Conservation (phyloP, 2,329 filamentous ascomycete genomes). For the Aspergillus aculeatinus region DNA sequence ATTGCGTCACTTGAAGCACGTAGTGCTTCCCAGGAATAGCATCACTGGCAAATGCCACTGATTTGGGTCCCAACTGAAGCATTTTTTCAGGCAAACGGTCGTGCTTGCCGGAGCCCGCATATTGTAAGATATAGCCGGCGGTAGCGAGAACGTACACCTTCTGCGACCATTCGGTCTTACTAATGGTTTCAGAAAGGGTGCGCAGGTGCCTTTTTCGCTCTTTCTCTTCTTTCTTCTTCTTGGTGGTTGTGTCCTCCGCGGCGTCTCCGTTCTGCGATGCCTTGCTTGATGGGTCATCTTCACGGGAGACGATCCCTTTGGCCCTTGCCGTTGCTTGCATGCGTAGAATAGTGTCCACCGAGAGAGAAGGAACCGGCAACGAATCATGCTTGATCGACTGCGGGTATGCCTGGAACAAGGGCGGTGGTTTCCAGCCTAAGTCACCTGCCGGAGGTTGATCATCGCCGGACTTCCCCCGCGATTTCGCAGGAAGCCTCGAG, state of each 20-base stretch:
- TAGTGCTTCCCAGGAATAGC: slow-evolving; percentile 51
- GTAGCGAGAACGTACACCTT: slow-evolving; percentile 49
- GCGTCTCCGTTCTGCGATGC: slow-evolving; percentile 17
- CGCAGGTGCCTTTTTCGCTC: slow-evolving; percentile 36
- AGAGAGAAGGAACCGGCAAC: slow-evolving; percentile 65
- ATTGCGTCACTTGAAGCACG: slow-evolving; percentile 49
- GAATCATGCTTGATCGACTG: slow-evolving; percentile 76
- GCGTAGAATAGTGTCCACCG: slow-evolving; percentile 68
- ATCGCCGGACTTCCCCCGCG: slow-evolving; percentile 24
- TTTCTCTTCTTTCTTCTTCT: slow-evolving; percentile 37
- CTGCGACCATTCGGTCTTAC: slow-evolving; percentile 42
- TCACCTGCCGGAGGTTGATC: slow-evolving; percentile 25
- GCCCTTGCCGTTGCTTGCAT: slow-evolving; percentile 40
- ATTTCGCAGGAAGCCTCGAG: slow-evolving; percentile 21
- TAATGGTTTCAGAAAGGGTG: slow-evolving; percentile 38
- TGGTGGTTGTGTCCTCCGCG: slow-evolving; percentile 21
- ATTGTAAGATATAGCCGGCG: slow-evolving; percentile 48
- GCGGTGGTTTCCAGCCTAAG: slow-evolving; percentile 64
- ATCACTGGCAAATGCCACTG: slow-evolving; percentile 51
- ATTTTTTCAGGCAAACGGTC: slow-evolving; percentile 50
- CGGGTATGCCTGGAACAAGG: slow-evolving; percentile 82
- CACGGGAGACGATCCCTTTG: slow-evolving; percentile 16
- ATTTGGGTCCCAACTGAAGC: slow-evolving; percentile 45
- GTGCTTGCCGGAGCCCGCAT: slow-evolving; percentile 44
- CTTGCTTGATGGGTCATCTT: slow-evolving; percentile 11